Conservation (phyloP, 2,329 filamentous ascomycete species). For the Ciborinia camelliae region DNA sequence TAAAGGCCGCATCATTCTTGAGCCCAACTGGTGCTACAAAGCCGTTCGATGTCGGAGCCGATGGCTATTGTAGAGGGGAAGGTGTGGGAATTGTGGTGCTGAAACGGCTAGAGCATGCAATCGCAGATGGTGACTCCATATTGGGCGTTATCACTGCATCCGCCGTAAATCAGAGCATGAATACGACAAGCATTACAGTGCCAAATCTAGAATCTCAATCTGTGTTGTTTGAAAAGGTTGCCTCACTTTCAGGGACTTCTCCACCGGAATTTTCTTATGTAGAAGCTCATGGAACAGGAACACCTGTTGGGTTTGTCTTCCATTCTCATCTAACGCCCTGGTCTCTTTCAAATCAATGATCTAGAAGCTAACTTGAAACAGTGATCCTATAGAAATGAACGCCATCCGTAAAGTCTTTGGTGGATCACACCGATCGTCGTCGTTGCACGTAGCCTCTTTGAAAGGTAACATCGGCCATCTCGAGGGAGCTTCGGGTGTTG, state of each 20-base stretch:
- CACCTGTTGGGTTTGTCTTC: conserved; percentile 37
- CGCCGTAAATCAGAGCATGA: conserved; percentile 42
- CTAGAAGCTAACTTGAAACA: not conserved
- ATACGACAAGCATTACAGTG: conserved; percentile 21
- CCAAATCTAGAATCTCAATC: conserved; percentile 33
- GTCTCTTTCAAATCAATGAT: not conserved
- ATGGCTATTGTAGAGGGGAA: conserved; percentile 56
- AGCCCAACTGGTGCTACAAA: conserved; percentile 28
- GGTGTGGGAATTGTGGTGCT: conserved; percentile 47
- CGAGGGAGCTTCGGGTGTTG: conserved; percentile 23
- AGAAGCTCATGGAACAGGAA: conserved; percentile 41
- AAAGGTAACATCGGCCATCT: conserved; percentile 27
- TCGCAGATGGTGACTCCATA: conserved; percentile 56
- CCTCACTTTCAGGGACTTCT: conserved; percentile 42
- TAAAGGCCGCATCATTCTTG: not conserved
- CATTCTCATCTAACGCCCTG: not conserved
- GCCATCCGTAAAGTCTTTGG: conserved; percentile 22
- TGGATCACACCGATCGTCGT: not conserved
- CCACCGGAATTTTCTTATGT: conserved; percentile 14
- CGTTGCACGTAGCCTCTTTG: conserved; percentile 18
- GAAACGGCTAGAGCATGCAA: conserved; percentile 33
- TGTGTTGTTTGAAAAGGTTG: conserved; percentile 13
- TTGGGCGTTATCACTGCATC: conserved; percentile 53
- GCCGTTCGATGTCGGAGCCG: conserved; percentile 45
- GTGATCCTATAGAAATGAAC: conserved; percentile 29